A percentile compares a stretch with the other conserved stretches of the same genome.
phyloP scores from a whole-genome alignment of 352 stramenopile genomes.

The Globisporangium nodosum region DNA sequence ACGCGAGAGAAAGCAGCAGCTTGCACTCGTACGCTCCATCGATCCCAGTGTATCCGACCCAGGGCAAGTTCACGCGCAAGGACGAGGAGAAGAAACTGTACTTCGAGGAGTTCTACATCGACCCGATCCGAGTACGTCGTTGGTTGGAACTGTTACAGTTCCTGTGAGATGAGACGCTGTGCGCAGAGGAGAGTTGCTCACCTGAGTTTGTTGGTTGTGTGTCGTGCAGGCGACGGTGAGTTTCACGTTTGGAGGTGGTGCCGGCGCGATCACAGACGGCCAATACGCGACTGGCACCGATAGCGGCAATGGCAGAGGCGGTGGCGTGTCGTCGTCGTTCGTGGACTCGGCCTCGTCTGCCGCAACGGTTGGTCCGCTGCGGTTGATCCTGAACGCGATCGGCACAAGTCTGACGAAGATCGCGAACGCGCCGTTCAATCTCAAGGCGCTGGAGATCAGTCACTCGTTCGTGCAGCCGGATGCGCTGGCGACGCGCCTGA shows the following conservation, averaged over 20 bases:
- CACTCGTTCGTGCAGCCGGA: slow-evolving; percentile 85
- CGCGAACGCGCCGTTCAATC: slow-evolving; percentile 81
- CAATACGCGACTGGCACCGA: slow-evolving; percentile 30
- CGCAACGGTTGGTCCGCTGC: slow-evolving; percentile 69
- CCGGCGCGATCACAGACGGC: slow-evolving; percentile 55
- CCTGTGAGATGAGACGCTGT: not conserved
- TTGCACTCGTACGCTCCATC: slow-evolving; percentile 8
- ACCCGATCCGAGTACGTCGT: slow-evolving; percentile 57
- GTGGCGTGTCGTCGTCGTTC: slow-evolving; percentile 1
- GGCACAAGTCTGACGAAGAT: slow-evolving; percentile 86
- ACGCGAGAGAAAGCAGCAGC: slow-evolving; percentile 13
- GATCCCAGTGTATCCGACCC: slow-evolving; percentile 16
- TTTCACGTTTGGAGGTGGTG: slow-evolving; percentile 75
- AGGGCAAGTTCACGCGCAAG: slow-evolving; percentile 37
- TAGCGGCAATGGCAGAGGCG: slow-evolving; percentile 5
- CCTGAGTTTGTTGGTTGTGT: not conserved
- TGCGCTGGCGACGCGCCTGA: slow-evolving; percentile 53
- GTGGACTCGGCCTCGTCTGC: slow-evolving; percentile 27
- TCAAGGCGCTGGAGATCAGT: slow-evolving; percentile 68
- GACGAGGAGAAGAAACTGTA: slow-evolving; percentile 82
- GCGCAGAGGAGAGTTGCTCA: not conserved
- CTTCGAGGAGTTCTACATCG: slow-evolving; percentile 87
- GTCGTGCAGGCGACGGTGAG: slow-evolving; percentile 59
- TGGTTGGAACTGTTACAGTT: not conserved
- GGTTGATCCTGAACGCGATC: slow-evolving; percentile 83